Percentiles rank a stretch among this genome's conserved stretches.
Conservation (phyloP, 208 protist species). For the Crithidia sp. region DNA sequence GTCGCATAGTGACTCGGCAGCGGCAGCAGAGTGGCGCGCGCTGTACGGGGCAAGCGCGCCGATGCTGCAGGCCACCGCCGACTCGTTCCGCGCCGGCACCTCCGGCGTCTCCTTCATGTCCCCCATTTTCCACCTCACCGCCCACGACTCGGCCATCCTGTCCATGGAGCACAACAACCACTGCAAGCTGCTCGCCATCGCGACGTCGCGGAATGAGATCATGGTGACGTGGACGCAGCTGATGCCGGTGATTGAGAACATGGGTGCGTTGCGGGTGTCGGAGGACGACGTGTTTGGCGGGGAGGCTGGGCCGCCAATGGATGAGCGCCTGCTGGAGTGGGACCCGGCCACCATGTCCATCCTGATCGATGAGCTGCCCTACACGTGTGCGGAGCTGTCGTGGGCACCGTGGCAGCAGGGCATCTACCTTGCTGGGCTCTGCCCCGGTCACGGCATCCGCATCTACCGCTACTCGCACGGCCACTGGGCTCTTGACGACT, state of each 20-base stretch:
- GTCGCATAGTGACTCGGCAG: constrained; percentile 8
- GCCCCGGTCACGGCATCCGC: constrained; percentile 55
- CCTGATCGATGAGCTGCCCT: constrained; percentile 62
- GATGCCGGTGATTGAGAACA: constrained; percentile 62
- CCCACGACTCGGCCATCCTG: constrained; percentile 70
- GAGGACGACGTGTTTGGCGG: constrained; percentile 36
- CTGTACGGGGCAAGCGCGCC: constrained; percentile 28
- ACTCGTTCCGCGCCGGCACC: constrained; percentile 16
- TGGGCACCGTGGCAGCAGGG: constrained; percentile 91
- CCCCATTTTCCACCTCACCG: constrained; percentile 81
- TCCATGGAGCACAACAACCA: constrained; percentile 92
- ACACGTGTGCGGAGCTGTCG: constrained; percentile 62
- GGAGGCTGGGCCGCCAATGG: constrained; percentile 22
- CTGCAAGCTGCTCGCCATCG: constrained; percentile 75
- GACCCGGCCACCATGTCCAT: constrained; percentile 54
- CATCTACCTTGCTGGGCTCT: constrained; percentile 69
- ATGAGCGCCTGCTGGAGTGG: constrained; percentile 64
- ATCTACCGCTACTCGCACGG: constrained; percentile 85
- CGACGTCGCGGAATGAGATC: constrained; percentile 78
- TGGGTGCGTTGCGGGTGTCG: constrained; percentile 12
- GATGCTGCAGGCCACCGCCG: constrained; percentile 28
- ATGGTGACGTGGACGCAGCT: constrained; percentile 71
- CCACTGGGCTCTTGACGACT: constrained; percentile 72
- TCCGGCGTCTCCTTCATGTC: constrained; percentile 60
- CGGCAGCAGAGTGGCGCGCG: constrained; percentile 31